These are phyloP conservation scores for Akanthomyces lecanii DNA, from an alignment of 2,329 filamentous ascomycete genomes.

Conservation along the genomic window DNA sequence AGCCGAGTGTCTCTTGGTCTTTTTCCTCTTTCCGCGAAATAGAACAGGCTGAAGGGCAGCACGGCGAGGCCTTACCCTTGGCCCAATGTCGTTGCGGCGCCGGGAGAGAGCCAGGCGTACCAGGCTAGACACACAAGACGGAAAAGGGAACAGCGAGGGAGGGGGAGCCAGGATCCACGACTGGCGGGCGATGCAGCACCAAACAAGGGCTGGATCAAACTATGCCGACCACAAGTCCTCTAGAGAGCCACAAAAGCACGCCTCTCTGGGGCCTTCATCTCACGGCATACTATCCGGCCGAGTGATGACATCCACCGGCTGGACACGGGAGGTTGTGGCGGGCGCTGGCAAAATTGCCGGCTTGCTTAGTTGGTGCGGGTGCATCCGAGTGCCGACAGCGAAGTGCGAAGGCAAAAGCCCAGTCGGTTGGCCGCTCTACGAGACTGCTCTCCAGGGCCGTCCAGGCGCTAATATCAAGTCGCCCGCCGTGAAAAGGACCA, in stretches of 20 bases:
- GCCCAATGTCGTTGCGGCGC: neutral
- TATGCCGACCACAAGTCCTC: slow-evolving; percentile 16
- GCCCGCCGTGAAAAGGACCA: neutral
- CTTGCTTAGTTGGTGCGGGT: neutral
- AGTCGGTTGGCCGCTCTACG: neutral
- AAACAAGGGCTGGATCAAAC: neutral
- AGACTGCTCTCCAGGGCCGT: neutral
- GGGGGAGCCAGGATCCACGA: slow-evolving; percentile 1
- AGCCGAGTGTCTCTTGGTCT: neutral
- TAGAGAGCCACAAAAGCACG: slow-evolving; percentile 10
- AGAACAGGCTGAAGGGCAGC: neutral
- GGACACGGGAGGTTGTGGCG: neutral
- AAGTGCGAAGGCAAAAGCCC: neutral
- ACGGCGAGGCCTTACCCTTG: neutral
- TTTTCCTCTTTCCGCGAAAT: neutral
- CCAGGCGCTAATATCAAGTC: neutral
- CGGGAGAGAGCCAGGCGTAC: neutral
- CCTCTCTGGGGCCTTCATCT: neutral
- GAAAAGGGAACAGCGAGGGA: neutral
- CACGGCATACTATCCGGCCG: neutral
- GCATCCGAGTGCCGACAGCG: slow-evolving; percentile 9
- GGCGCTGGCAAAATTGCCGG: neutral
- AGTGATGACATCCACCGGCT: neutral
- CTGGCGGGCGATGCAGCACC: neutral
- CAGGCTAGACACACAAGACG: neutral